Evolutionary conservation across 2,329 filamentous ascomycete genomes (phyloP).

Genomic region (Harringtonia lauricola): DNA sequence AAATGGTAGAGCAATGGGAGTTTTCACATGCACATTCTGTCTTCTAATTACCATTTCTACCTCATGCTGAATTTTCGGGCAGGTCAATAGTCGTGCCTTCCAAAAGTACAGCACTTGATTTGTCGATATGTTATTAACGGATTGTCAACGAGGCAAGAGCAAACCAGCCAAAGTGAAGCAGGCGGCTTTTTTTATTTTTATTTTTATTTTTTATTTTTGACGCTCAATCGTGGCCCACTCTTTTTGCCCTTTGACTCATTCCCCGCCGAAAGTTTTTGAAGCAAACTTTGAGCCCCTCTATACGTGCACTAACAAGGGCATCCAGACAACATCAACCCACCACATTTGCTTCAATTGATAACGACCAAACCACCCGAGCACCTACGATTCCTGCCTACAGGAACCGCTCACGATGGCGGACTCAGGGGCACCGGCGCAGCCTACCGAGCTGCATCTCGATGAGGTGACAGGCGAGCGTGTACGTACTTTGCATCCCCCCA

Average conservation of each 20-base stretch:
- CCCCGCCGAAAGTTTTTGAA: constrained; percentile 1
- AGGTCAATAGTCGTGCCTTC: no score
- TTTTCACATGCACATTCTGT: no score
- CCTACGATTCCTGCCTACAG: neutral
- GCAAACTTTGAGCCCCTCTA: constrained; percentile 2
- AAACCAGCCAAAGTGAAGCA: neutral
- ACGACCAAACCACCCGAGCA: no score
- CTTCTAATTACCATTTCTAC: no score
- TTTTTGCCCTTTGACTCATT: constrained; percentile 3
- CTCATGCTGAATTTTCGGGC: no score
- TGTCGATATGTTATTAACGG: no score
- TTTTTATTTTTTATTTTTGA: neutral
- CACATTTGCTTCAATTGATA: neutral
- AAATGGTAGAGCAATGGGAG: no score
- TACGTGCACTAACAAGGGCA: neutral
- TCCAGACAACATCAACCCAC: neutral
- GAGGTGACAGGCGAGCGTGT: constrained; percentile 74
- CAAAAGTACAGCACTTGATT: no score
- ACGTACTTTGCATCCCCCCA: neutral
- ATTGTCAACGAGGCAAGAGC: no score
- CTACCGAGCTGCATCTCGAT: constrained; percentile 61
- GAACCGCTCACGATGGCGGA: constrained; percentile 10
- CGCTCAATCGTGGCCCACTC: constrained; percentile 3
- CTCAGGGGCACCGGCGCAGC: constrained; percentile 4
- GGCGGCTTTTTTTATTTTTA: neutral